Evolutionary conservation across 352 stramenopile species (phyloP), one percentile per base, ranked within the genome.

Genomic region (Pythium scleroteichum): DNA sequence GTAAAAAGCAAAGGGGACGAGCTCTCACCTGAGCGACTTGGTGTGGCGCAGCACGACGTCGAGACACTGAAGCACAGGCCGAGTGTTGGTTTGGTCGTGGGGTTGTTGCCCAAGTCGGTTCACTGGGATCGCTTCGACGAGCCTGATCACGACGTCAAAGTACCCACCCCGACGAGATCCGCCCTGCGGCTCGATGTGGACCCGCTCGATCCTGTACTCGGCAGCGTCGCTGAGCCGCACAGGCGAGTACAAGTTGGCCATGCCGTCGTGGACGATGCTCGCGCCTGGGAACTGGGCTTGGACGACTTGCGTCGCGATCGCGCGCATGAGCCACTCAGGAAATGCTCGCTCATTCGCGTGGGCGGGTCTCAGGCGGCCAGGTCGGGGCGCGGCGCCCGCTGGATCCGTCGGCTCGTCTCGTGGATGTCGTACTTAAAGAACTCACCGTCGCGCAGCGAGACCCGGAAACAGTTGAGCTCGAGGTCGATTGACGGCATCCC

Each of bases 351-450:
- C 22, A 26, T n/a, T n/a, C n/a, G n/a, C n/a, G n/a, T n/a, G n/a
- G n/a, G n/a, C n/a, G n/a, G n/a, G n/a, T n/a, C n/a, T n/a, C n/a
- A n/a, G n/a, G n/a, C 4, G 47, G 8, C 33, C 33, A 39, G 8
- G 8, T 14, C 33, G 33, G 33, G 8, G 33, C 8, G 33, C 33
- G 33, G 14, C 33, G 33, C 33, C 8, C 33, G 33, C 8, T 14
- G 33, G 33, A 39, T 14, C 8, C 33, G 24, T 4, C 19, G 14
- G 23, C 10, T n/a, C 4, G 23, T 26, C 2, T 26, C 47, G 29
- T 4, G 17, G 27, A 53, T 42, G 1, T 16, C 26, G 27, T 53
- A 53, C 47, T 24, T 42, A 29, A 53, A 53, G 7, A 42, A 53
- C 47, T 53, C 47, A 19, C 9, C 9, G 3, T 8, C 27, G n/a